A percentile compares a stretch with the other conserved stretches of the same genome.
These are phyloP conservation scores for Annulohypoxylon maeteangense DNA, from an alignment of 495 filamentous ascomycete species.

Conservation along the genomic window DNA sequence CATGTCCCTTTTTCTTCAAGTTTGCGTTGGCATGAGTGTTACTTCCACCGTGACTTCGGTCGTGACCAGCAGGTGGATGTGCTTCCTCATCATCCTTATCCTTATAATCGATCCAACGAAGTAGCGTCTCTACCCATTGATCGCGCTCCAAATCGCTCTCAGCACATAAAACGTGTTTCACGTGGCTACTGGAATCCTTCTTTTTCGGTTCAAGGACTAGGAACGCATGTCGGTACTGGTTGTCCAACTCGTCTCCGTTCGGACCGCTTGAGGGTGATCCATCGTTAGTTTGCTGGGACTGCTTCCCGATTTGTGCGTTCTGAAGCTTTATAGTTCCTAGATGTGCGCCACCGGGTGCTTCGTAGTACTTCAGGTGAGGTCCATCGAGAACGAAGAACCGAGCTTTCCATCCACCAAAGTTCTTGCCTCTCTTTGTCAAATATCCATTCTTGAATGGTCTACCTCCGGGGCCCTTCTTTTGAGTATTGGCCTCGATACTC, in stretches of 20 bases:
- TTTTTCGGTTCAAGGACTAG: conserved; percentile 94
- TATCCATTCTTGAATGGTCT: conserved; percentile 87
- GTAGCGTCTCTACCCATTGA: conserved; percentile 88
- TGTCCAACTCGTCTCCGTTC: conserved; percentile 80
- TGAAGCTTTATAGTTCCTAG: conserved; percentile 92
- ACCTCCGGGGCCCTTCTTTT: conserved; percentile 66
- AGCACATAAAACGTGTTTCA: conserved; percentile 95
- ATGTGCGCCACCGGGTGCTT: conserved; percentile 85
- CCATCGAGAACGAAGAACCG: conserved; percentile 93
- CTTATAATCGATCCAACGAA: conserved; percentile 87
- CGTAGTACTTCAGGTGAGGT: conserved; percentile 89
- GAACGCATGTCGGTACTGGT: conserved; percentile 96
- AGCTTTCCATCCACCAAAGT: conserved; percentile 99
- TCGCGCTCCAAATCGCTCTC: conserved; percentile 95
- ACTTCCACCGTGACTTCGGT: conserved; percentile 46
- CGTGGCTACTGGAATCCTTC: conserved; percentile 89
- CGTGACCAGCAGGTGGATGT: conserved; percentile 42
- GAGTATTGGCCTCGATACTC: conserved; percentile 52
- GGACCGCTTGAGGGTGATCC: conserved; percentile 68
- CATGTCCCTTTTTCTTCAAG: conserved; percentile 64
- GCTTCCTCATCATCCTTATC: conserved; percentile 66
- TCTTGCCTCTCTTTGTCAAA: conserved; percentile 95
- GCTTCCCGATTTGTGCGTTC: conserved; percentile 93
- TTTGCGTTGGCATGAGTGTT: conserved; percentile 51
- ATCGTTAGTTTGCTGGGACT: conserved; percentile 70